Evolutionary conservation across 1,284 basidiomycete species (phyloP).

Genomic region (Austroboletus novae-zelandiae): DNA sequence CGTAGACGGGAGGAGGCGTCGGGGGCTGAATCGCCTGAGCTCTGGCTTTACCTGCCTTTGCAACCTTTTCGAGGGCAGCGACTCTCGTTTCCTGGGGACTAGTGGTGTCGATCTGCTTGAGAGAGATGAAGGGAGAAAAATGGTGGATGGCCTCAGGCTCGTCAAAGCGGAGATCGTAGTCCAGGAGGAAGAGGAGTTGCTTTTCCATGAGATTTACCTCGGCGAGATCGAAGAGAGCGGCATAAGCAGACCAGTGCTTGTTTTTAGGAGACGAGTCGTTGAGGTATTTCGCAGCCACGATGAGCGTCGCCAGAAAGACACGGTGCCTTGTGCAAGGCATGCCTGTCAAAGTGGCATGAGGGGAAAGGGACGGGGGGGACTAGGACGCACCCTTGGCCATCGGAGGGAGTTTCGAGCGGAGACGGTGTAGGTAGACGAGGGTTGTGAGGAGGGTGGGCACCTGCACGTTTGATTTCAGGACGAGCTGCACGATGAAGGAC

Average conservation of each 20-base stretch:
- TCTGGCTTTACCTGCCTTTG: slow-evolving; percentile 54
- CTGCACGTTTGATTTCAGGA: slow-evolving; percentile 87
- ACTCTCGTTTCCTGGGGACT: slow-evolving; percentile 44
- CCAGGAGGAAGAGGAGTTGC: slow-evolving; percentile 85
- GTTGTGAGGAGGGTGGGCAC: slow-evolving; percentile 91
- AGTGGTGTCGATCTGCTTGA: slow-evolving; percentile 16
- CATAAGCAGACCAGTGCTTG: slow-evolving; percentile 87
- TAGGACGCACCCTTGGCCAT: slow-evolving; percentile 74
- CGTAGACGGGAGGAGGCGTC: slow-evolving; percentile 42
- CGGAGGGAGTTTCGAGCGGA: slow-evolving; percentile 77
- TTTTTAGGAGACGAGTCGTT: slow-evolving; percentile 97
- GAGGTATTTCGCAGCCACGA: slow-evolving; percentile 96
- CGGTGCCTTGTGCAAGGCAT: slow-evolving; percentile 93
- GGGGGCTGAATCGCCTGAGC: slow-evolving; percentile 46
- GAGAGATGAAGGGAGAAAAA: slow-evolving; percentile 61
- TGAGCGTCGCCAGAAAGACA: slow-evolving; percentile 93
- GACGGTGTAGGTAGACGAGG: slow-evolving; percentile 89
- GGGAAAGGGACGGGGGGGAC: slow-evolving; percentile 1
- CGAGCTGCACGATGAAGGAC: slow-evolving; percentile 84
- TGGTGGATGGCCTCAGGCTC: slow-evolving; percentile 69
- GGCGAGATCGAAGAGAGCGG: slow-evolving; percentile 67
- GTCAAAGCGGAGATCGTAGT: slow-evolving; percentile 85
- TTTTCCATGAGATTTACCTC: slow-evolving; percentile 97
- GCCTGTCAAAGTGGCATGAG: slow-evolving; percentile 43
- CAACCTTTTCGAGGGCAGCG: slow-evolving; percentile 58